Percentiles rank a stretch among this genome's conserved stretches.
These are phyloP conservation scores for Lepraria neglecta DNA, from an alignment of 495 filamentous ascomycete species.

Conservation along the genomic window DNA sequence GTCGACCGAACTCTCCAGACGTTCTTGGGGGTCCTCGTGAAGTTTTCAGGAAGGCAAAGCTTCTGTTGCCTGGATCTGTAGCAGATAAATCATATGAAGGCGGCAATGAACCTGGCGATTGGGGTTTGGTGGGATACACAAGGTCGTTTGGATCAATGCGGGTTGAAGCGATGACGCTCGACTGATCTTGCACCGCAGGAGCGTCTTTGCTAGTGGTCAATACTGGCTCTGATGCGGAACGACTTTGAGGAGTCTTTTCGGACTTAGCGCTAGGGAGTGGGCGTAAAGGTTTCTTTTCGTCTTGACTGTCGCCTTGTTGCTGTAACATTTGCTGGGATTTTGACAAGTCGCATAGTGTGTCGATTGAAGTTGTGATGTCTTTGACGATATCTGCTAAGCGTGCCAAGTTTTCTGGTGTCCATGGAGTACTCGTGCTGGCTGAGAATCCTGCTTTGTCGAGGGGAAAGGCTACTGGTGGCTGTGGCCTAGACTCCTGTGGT, in stretches of 20 bases:
- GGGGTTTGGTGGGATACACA: constrained; percentile 15
- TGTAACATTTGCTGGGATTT: constrained; percentile 50
- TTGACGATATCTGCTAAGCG: constrained; percentile 56
- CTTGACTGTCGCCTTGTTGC: constrained; percentile 27
- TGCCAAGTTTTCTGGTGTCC: constrained; percentile 47
- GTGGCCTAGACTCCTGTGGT: constrained; percentile 28
- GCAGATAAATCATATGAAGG: constrained; percentile 27
- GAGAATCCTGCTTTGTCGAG: constrained; percentile 30
- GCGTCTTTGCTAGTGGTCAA: not conserved
- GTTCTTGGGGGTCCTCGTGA: not conserved
- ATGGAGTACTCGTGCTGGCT: constrained; percentile 31
- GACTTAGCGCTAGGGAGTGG: not conserved
- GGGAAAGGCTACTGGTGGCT: constrained; percentile 24
- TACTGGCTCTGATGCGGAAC: constrained; percentile 6
- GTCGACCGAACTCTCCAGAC: not conserved
- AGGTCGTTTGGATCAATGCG: constrained; percentile 21
- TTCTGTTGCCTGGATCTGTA: constrained; percentile 24
- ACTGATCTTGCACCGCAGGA: constrained; percentile 10
- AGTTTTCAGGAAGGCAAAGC: constrained; percentile 22
- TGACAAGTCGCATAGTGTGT: constrained; percentile 83
- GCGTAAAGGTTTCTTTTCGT: constrained; percentile 35
- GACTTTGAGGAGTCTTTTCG: constrained; percentile 3
- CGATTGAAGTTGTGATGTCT: constrained; percentile 78
- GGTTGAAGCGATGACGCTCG: constrained; percentile 17
- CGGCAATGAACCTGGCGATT: constrained; percentile 19